Percentiles rank a stretch among this genome's conserved stretches.
These are phyloP conservation scores for Exserohilum rostratum DNA, from an alignment of 2,329 filamentous ascomycete genomes.

Conservation along the genomic window DNA sequence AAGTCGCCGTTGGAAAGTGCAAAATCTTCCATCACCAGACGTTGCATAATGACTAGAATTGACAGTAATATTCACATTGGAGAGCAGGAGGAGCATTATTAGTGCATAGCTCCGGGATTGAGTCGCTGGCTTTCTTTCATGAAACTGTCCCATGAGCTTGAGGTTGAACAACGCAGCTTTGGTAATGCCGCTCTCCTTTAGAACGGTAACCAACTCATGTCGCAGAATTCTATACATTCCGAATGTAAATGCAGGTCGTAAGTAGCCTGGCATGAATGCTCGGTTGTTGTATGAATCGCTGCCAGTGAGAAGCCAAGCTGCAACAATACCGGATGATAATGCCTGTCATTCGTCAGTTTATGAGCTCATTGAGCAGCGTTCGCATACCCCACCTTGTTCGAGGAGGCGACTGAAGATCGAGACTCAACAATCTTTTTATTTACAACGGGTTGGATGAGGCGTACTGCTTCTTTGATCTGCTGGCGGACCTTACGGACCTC, in stretches of 20 bases:
- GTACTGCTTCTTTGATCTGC: constrained; percentile 44
- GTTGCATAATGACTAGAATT: constrained; percentile 29
- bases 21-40: constrained; percentile 27
- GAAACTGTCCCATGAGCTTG: constrained; percentile 41
- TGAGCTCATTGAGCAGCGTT: background rate
- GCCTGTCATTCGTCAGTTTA: background rate
- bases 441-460: constrained; percentile 38
- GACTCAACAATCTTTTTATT: constrained; percentile 29
- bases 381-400: constrained; percentile 3
- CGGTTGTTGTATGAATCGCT: constrained; percentile 31
- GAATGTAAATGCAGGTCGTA: constrained; percentile 28
- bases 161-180: constrained; percentile 38
- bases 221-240: constrained; percentile 32
- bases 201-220: constrained; percentile 30
- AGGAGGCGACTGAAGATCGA: constrained; percentile 11
- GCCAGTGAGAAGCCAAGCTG: constrained; percentile 21
- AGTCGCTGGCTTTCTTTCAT: constrained; percentile 43
- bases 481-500: constrained; percentile 23
- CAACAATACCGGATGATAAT: background rate
- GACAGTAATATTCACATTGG: constrained; percentile 10
- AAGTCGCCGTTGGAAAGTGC: constrained; percentile 35
- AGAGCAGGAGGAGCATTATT: background rate
- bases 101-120: constrained; percentile 13
- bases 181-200: constrained; percentile 30
- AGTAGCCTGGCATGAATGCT: constrained; percentile 29